phyloP scores from a whole-genome alignment of 345 rosid genomes.

The Citrus sp. region DNA sequence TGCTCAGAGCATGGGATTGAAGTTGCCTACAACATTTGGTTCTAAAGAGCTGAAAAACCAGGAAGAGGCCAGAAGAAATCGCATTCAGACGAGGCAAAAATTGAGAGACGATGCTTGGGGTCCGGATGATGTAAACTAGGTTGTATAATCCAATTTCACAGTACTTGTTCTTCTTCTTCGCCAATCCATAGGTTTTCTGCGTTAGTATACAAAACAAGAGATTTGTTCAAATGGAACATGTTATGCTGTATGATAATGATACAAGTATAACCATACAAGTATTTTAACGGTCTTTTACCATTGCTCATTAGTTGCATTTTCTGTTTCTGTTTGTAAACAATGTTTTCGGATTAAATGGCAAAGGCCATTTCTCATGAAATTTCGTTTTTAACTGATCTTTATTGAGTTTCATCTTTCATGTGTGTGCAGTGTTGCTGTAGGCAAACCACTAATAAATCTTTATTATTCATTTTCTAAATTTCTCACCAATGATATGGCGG shows the following conservation, averaged over 20 bases:
- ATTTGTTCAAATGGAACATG: not conserved
- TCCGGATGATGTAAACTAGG: conserved; percentile 28
- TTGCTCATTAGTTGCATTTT: not conserved
- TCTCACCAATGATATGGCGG: not conserved
- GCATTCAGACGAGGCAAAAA: conserved; percentile 73
- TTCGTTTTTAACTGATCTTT: no score
- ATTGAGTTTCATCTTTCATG: not conserved
- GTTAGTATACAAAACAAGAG: not conserved
- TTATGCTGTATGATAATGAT: not conserved
- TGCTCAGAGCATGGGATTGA: conserved; percentile 90
- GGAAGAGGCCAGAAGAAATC: conserved; percentile 83
- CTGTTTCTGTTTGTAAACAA: not conserved
- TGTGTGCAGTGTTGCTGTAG: not conserved
- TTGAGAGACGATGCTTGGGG: conserved; percentile 94
- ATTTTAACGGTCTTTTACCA: not conserved
- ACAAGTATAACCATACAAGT: no score
- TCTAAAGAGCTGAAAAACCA: conserved; percentile 64
- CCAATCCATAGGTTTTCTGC: not conserved
- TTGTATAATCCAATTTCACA: not conserved
- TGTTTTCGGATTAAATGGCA: not conserved
- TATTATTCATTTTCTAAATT: not conserved
- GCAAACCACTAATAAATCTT: no score
- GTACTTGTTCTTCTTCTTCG: not conserved
- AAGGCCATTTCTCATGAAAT: not conserved
- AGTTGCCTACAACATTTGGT: conserved; percentile 59